Base-by-base conservation (phyloP, 192 early-diverging fungal genomes). In the Globomyces pollinis-pini region DNA sequence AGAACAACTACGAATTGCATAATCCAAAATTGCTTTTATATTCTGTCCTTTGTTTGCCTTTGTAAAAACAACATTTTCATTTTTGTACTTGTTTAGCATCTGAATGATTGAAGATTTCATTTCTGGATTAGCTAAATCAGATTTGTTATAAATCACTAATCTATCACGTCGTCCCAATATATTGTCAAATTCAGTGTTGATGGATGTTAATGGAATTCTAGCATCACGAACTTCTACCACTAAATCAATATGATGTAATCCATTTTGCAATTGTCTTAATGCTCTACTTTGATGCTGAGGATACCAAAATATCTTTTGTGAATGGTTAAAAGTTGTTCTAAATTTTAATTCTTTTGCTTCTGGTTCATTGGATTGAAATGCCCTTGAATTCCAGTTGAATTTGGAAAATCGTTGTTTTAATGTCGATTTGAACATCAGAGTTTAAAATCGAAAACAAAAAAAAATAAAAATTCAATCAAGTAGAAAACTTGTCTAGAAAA, bases 221-320 rank as follows among this genome's bases (percentile, higher is more conserved):
- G 93, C 91, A 72, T 98, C 95, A 11, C 95, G 86, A 1, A 91
- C 89, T 69, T 98, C 95, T 26, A 98, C 79, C 12, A 98, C 72
- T 9, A 95, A 72, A 72, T 98, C 91, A 36, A 80, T 72, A 21
- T 80, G 66, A 50, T 70, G 67, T 1, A 71, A 67, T 16, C 74
- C 74, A 21, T 74, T 66, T 31, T 63, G 41, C 29, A 80, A 60
- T 30, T 57, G 55, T 26, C 26, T 44, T n/a, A 44, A 15, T 1
- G 78, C 67, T 20, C 61, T 59, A 34, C 50, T 30, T 60, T 80
- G 78, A 50, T 80, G 78, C 8, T 30, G n/a, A 32, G 78, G 78
- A 52, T 63, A 72, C 78, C 78, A 80, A 39, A 39, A 67, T 49
- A 57, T 57, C n/a, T 24, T 54, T 24, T 18, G 24, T 9, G 21